Base-by-base conservation (phyloP, 495 filamentous ascomycete genomes). In the Neurospora terricola region DNA sequence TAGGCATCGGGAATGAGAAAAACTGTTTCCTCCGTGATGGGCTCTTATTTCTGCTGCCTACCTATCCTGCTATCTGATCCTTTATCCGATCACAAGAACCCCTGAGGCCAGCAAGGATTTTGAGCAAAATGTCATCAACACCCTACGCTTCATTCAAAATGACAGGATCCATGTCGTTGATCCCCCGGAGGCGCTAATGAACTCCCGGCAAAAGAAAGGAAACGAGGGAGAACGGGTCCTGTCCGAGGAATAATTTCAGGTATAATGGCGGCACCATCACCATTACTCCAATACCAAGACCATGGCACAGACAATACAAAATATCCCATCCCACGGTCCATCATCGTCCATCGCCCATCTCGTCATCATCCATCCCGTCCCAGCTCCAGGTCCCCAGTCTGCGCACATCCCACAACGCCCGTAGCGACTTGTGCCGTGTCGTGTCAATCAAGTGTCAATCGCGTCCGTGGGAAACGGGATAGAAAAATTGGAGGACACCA, bases 91-190 rank as follows among this genome's bases (percentile, higher is more conserved):
- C 27, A 72, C 45, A 39, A 43, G 45, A 38, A 62, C 72, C 69
- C 39, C 40, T 16, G 62, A 72, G 66, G 42, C 69, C 72, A 42
- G 27, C 70, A 42, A 34, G n/a, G 18, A 30, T 68, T 66, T 45
- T 62, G 54, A 14, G 27, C 54, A 66, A 66, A 66, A 34, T 34
- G 23, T 62, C 54, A 66, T 30, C 14, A 62, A 30, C 21, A 30
- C 54, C 48, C 23, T 54, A 21, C n/a, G n/a, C 4, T 54, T 14
- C 42, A 45, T 48, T 70, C 72, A 12, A 45, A 30, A 48, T 71
- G 38, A 39, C 62, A 38, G 39, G 71, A 70, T 66, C 70, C 75
- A 72, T 77, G 76, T 39, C 74, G 76, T 37, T 72, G 73, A 77
- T 75, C 74, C 45, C 45, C 42, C 66, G 30, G 62, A 72, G 23